phyloP scores from a whole-genome alignment of 2,329 filamentous ascomycete genomes.

The Periconia sp. region DNA sequence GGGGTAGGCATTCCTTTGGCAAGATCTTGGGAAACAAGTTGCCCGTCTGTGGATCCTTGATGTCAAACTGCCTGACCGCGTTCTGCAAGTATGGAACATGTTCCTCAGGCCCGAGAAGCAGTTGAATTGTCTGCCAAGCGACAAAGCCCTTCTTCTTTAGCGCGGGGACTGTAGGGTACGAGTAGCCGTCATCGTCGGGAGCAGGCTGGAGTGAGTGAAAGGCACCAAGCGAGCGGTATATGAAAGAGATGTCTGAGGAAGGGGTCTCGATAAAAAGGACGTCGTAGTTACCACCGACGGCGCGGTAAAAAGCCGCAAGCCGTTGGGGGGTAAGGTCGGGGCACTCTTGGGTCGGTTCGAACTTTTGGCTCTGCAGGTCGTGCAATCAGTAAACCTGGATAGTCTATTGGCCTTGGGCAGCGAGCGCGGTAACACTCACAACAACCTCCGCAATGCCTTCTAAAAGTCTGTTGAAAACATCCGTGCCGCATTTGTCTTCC shows the following conservation, averaged over 20 bases:
- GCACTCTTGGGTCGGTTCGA: constrained; percentile 46
- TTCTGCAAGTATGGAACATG: constrained; percentile 82
- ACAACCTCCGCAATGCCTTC: constrained; percentile 51
- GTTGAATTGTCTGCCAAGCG: constrained; percentile 90
- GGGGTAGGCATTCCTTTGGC: constrained; percentile 71
- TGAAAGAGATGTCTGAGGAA: constrained; percentile 77
- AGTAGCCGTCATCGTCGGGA: constrained; percentile 65
- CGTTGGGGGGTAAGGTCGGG: constrained; percentile 52
- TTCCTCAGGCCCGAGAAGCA: constrained; percentile 83
- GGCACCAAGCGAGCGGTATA: constrained; percentile 89
- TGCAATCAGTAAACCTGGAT: neutral
- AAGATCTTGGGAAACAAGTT: constrained; percentile 60
- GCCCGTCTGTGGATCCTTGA: constrained; percentile 70
- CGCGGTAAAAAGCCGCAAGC: constrained; percentile 53
- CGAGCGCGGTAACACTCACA: constrained; percentile 30
- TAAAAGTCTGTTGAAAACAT: constrained; percentile 49
- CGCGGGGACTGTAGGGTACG: constrained; percentile 75
- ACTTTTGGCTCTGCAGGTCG: constrained; percentile 41
- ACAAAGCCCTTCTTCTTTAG: constrained; percentile 84
- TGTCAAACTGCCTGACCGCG: constrained; percentile 74
- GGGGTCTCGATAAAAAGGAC: constrained; percentile 76
- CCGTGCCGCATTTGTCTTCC: constrained; percentile 54
- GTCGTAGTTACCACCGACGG: constrained; percentile 51
- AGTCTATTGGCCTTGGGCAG: neutral
- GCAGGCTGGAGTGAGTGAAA: constrained; percentile 82